Conservation (phyloP, 371 early-diverging fungal species). For the Actinomortierella wolfii region DNA sequence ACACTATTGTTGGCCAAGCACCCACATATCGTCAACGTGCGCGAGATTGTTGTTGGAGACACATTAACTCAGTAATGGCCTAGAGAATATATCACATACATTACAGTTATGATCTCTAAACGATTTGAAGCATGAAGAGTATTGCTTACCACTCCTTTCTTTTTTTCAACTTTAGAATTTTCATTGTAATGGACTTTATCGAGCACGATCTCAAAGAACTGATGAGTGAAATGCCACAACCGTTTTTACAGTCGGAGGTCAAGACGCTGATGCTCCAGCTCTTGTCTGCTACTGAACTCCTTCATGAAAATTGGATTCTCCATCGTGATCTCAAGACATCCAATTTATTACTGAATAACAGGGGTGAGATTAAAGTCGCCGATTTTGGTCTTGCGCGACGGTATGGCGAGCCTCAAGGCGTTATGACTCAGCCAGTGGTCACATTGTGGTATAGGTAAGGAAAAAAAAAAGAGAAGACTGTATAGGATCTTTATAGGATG, state of each 20-base stretch:
- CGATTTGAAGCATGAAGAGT: background rate
- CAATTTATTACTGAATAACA: constrained; percentile 89
- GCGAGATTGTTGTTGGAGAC: constrained; percentile 89
- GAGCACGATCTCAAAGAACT: constrained; percentile 94
- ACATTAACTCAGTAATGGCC: constrained; percentile 71
- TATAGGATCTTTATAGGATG: background rate
- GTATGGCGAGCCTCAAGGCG: constrained; percentile 74
- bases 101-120: background rate
- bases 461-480: background rate
- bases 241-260: constrained; percentile 88
- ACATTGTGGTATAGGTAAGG: constrained; percentile 88
- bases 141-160: background rate
- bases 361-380: constrained; percentile 84
- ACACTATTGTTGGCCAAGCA: constrained; percentile 88
- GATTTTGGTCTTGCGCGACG: constrained; percentile 87
- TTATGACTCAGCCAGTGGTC: constrained; percentile 87
- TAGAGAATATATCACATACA: background rate
- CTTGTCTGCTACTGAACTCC: constrained; percentile 79
- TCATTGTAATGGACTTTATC: constrained; percentile 97
- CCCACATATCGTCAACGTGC: constrained; percentile 93
- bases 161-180: constrained; percentile 62
- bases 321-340: constrained; percentile 99
- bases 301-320: constrained; percentile 96
- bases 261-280: constrained; percentile 93
- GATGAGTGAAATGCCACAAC: constrained; percentile 82